These are phyloP conservation scores for Atalantia buxifolia DNA, from an alignment of 345 rosid genomes.

Conservation along the genomic window DNA sequence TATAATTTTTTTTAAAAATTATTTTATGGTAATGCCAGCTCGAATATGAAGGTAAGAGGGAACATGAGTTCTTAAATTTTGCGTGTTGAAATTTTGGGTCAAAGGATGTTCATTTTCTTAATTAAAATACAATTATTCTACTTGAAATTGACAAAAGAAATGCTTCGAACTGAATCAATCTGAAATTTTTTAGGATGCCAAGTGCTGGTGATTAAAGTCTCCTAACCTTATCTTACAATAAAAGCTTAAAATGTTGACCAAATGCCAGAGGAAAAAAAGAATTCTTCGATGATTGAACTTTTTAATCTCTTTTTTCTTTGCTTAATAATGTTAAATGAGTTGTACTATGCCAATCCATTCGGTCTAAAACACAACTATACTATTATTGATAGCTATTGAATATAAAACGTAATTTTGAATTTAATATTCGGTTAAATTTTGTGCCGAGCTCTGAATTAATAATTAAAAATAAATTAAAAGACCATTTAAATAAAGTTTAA, in stretches of 20 bases:
- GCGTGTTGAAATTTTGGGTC: background rate
- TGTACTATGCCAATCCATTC: background rate
- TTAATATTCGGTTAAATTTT: too few relatives aligned
- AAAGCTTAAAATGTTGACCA: background rate
- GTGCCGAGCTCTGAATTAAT: too few relatives aligned
- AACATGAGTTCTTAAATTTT: background rate
- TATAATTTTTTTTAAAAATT: fast-evolving
- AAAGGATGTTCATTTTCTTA: background rate
- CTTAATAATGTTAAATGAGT: background rate
- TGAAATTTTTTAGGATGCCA: background rate
- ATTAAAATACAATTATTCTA: background rate
- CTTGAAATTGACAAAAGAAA: background rate
- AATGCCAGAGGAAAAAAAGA: background rate
- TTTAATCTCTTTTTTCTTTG: background rate
- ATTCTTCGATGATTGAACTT: background rate
- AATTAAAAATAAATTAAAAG: too few relatives aligned
- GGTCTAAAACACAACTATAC: too few relatives aligned
- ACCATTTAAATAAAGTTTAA: too few relatives aligned
- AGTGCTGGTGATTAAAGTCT: background rate
- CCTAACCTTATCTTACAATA: background rate
- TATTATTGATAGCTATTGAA: too few relatives aligned
- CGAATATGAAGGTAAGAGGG: background rate
- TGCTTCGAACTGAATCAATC: background rate
- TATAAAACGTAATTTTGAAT: too few relatives aligned
- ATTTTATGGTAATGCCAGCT: background rate